Conservation (phyloP, 2,329 filamentous ascomycete species). For the Furcasterigmium furcatum region DNA sequence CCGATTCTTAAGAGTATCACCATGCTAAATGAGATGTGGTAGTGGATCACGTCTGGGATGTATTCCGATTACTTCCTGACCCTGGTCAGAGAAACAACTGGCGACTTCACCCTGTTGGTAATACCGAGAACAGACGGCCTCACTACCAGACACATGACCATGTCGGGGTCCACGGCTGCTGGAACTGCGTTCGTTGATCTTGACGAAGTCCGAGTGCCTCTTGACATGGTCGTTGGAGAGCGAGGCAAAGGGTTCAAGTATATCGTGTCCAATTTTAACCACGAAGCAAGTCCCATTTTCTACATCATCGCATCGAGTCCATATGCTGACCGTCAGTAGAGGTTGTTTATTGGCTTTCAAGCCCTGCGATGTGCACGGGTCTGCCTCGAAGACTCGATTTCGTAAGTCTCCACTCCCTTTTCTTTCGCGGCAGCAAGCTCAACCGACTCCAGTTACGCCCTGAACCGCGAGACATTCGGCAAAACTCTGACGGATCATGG, state of each 20-base stretch:
- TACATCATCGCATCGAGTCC: neutral
- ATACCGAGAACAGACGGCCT: slow-evolving; percentile 46
- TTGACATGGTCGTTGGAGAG: slow-evolving; percentile 44
- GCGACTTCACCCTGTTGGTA: slow-evolving; percentile 51
- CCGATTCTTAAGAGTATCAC: neutral
- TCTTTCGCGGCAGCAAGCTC: neutral
- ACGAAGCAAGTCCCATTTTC: slow-evolving; percentile 30
- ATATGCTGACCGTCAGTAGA: slow-evolving; percentile 10
- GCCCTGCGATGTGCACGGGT: slow-evolving; percentile 53
- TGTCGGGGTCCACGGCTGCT: slow-evolving; percentile 59
- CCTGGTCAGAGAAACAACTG: slow-evolving; percentile 38
- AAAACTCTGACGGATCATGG: slow-evolving; percentile 10
- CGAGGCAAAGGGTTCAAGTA: slow-evolving; percentile 46
- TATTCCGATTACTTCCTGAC: slow-evolving; percentile 54
- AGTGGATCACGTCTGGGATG: slow-evolving; percentile 60
- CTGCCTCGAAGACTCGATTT: slow-evolving; percentile 45
- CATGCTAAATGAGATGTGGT: neutral
- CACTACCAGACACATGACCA: slow-evolving; percentile 48
- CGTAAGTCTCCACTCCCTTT: slow-evolving; percentile 19
- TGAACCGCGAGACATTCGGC: slow-evolving; percentile 13
- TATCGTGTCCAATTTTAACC: slow-evolving; percentile 38
- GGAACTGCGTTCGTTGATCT: slow-evolving; percentile 52
- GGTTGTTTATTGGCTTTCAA: slow-evolving; percentile 49
- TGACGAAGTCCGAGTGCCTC: slow-evolving; percentile 49
- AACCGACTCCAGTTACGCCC: slow-evolving; percentile 6